Evolutionary conservation across 352 stramenopile species (phyloP).

Genomic region (Phytophthora gonapodyides): DNA sequence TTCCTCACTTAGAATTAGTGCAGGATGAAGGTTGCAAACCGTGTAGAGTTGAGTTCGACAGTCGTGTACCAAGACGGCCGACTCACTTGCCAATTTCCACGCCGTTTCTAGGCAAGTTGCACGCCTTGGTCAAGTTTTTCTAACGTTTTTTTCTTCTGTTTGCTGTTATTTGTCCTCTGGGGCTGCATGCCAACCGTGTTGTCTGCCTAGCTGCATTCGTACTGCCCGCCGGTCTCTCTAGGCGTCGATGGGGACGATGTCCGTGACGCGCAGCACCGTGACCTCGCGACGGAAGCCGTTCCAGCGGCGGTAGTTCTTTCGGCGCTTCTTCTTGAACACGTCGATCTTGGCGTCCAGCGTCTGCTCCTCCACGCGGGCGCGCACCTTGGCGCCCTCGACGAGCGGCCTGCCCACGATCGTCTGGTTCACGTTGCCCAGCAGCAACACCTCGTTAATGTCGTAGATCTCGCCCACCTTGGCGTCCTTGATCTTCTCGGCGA

Average conservation of each 20-base stretch:
- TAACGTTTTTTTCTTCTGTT: too few species aligned
- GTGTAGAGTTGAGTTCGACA: too few species aligned
- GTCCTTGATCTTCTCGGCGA: slow-evolving; percentile 86
- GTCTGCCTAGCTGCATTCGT: too few species aligned
- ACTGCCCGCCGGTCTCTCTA: slow-evolving; percentile 18
- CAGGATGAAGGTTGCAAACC: too few species aligned
- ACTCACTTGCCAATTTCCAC: too few species aligned
- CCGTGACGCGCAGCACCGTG: slow-evolving; percentile 83
- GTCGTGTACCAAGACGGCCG: too few species aligned
- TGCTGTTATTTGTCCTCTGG: too few species aligned
- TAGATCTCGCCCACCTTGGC: slow-evolving; percentile 87
- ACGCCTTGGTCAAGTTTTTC: too few species aligned
- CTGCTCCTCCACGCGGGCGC: slow-evolving; percentile 85
- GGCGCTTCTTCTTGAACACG: slow-evolving; percentile 91
- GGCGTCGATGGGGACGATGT: slow-evolving; percentile 65
- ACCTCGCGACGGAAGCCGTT: slow-evolving; percentile 88
- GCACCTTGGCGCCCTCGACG: slow-evolving; percentile 71
- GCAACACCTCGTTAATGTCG: slow-evolving; percentile 80
- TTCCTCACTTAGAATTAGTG: too few species aligned
- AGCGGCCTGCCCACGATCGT: slow-evolving; percentile 81
- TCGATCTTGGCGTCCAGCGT: slow-evolving; percentile 89
- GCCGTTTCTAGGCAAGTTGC: too few species aligned
- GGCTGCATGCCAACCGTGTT: too few species aligned
- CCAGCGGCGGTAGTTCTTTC: slow-evolving; percentile 91
- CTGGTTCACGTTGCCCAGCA: slow-evolving; percentile 85